Percentiles rank a stretch among this genome's conserved stretches.
Evolutionary conservation across 2,329 filamentous ascomycete genomes (phyloP).

Genomic region (Fusarium sp.): DNA sequence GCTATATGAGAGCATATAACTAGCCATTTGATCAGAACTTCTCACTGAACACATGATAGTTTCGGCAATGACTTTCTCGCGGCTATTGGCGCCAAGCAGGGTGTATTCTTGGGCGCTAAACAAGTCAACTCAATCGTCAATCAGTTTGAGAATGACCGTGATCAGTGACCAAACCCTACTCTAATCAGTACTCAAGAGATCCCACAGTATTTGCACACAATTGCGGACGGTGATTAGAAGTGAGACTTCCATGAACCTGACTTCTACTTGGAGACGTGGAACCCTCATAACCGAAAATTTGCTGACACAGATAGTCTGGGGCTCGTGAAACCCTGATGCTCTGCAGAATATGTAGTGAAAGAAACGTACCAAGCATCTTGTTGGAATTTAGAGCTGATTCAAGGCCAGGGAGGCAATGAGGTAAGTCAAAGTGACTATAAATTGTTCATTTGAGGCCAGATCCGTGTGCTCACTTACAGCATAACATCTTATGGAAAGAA

Average conservation of each 20-base stretch:
- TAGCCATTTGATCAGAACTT: neutral
- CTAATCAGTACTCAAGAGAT: neutral
- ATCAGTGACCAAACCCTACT: neutral
- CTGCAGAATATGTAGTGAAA: neutral
- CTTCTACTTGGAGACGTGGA: neutral
- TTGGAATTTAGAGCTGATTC: neutral
- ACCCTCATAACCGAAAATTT: neutral
- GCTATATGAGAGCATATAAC: accelerated
- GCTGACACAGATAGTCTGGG: neutral
- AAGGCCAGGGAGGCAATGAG: neutral
- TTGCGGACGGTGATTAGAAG: neutral
- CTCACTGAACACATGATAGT: accelerated
- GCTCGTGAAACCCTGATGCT: neutral
- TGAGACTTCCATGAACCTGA: accelerated
- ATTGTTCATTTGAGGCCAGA: neutral
- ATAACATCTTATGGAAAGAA: neutral
- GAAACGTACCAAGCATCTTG: accelerated
- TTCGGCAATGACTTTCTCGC: no score
- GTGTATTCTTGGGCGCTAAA: no score
- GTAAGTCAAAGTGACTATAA: neutral
- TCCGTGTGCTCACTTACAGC: neutral
- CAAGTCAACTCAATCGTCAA: no score
- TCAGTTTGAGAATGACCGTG: neutral
- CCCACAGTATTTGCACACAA: accelerated
- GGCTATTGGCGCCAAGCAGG: no score